These are phyloP conservation scores for Ceratorhiza oryzae-sativae DNA, from an alignment of 1,284 basidiomycete species.

Conservation along the genomic window DNA sequence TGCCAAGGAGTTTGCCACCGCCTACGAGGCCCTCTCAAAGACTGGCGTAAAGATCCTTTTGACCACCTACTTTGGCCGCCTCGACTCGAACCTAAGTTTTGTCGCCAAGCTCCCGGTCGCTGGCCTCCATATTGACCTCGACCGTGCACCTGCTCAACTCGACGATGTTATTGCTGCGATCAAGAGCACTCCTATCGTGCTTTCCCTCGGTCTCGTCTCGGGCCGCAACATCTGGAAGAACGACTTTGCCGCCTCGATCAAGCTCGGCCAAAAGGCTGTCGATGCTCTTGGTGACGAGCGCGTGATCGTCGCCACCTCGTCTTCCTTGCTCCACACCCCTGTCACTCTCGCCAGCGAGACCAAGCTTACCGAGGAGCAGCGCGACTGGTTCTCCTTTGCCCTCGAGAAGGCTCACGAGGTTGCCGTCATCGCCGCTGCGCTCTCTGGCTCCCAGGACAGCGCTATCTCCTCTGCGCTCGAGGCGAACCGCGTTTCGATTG, in stretches of 20 bases:
- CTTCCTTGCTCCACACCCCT: conserved; percentile 97
- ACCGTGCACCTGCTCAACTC: conserved; percentile 92
- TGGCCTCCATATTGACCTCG: conserved; percentile 96
- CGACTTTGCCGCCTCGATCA: conserved; percentile 86
- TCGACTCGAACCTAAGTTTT: conserved; percentile 91
- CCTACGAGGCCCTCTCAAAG: conserved; percentile 84
- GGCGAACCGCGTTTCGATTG: conserved; percentile 90
- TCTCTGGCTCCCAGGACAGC: conserved; percentile 83
- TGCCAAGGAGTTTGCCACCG: conserved; percentile 81
- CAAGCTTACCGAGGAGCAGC: conserved; percentile 89
- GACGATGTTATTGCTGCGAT: conserved; percentile 83
- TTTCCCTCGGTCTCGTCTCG: conserved; percentile 97
- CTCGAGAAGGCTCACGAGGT: conserved; percentile 97
- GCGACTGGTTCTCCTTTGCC: conserved; percentile 99
- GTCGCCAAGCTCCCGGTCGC: conserved; percentile 92
- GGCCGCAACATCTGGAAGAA: conserved; percentile 99
- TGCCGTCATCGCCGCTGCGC: conserved; percentile 80
- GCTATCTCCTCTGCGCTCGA: conserved; percentile 74
- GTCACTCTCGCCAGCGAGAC: conserved; percentile 94
- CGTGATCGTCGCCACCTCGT: conserved; percentile 94
- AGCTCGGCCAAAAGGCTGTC: conserved; percentile 85
- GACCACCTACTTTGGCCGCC: conserved; percentile 96
- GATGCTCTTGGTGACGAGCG: conserved; percentile 83
- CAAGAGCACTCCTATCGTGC: conserved; percentile 79
- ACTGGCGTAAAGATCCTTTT: conserved; percentile 91